These are phyloP conservation scores for Escovopsis sp. DNA, from an alignment of 2,329 filamentous ascomycete species.

Conservation along the genomic window DNA sequence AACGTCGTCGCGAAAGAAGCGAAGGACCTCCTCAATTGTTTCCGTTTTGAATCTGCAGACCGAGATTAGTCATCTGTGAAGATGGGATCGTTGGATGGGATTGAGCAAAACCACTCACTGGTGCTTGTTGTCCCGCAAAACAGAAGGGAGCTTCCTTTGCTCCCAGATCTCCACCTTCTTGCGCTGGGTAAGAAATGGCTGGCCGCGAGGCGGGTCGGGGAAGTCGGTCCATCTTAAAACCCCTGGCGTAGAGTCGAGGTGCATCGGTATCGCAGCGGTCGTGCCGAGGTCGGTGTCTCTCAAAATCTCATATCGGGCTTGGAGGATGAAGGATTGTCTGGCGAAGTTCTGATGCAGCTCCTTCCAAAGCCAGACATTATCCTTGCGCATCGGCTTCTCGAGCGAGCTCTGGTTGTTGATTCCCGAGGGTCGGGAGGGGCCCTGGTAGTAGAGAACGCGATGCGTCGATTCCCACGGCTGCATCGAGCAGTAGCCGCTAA, in stretches of 20 bases:
- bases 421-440: slow-evolving; percentile 29
- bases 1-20: slow-evolving; percentile 37
- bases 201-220: slow-evolving; percentile 38
- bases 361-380: slow-evolving; percentile 30
- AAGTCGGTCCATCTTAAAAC: slow-evolving; percentile 45
- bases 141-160: slow-evolving; percentile 30
- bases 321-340: slow-evolving; percentile 42
- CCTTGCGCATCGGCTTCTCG: slow-evolving; percentile 24
- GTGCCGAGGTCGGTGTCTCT: slow-evolving; percentile 32
- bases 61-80: background rate
- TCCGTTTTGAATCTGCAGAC: slow-evolving; percentile 35
- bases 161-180: slow-evolving; percentile 43
- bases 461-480: slow-evolving; percentile 32
- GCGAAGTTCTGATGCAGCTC: slow-evolving; percentile 39
- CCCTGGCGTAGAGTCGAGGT: slow-evolving; percentile 30
- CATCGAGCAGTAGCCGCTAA: slow-evolving; percentile 45
- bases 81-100: no score
- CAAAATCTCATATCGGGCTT: slow-evolving; percentile 38
- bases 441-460: slow-evolving; percentile 39
- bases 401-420: slow-evolving; percentile 28
- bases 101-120: slow-evolving; percentile 21
- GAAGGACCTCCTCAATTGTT: slow-evolving; percentile 36
- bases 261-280: slow-evolving; percentile 12
- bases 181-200: slow-evolving; percentile 33
- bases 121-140: slow-evolving; percentile 38